Base-by-base conservation (phyloP, 192 early-diverging fungal genomes). In the Coemansia sp. region DNA sequence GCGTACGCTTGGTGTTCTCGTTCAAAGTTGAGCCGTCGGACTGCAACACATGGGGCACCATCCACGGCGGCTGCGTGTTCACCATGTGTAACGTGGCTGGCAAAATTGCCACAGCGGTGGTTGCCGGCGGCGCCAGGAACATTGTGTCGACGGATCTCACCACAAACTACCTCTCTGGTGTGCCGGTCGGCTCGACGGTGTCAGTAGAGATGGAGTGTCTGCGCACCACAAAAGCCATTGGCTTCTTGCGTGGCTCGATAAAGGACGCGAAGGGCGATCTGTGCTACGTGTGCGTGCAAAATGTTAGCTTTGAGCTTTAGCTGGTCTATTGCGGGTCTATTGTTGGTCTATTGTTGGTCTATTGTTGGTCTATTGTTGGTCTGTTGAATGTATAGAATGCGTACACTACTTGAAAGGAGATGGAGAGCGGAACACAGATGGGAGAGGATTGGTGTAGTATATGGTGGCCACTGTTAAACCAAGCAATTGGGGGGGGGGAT, bases 61-160 rank as follows among this genome's bases (percentile, higher is more conserved):
- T 80, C 51, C 77, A 80, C 30, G 77, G 77, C 57, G 77, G 77
- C 49, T 80, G 77, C 48, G 77, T 80, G 12, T 73, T 74, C 51
- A 71, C 77, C 0, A 21, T 80, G 0, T 80, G 56, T 61, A 80
- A 80, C 27, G 71, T 62, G 10, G 77, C 71, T 21, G 77, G 77
- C 56, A 80, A 80, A 47, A 80, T 80, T 21, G 71, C 77, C 49
- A 68, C 72, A 2, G 71, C 77, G 0, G 71, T 71, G n/a, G 64
- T 73, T 30, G 74, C 65, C 28, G 28, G 26, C 18, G 71, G 71
- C 18, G 71, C 71, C 0, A 56, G 44, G 23, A 68, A 71, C 54
- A 69, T 71, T 32, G 64, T 73, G 5, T 72, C 69, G 5, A 71
- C 76, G 1, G 76, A 78, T 31, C 62, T 78, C 22, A 78, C 76